phyloP scores from a whole-genome alignment of 345 rosid species.

The Corchorus capsularis region DNA sequence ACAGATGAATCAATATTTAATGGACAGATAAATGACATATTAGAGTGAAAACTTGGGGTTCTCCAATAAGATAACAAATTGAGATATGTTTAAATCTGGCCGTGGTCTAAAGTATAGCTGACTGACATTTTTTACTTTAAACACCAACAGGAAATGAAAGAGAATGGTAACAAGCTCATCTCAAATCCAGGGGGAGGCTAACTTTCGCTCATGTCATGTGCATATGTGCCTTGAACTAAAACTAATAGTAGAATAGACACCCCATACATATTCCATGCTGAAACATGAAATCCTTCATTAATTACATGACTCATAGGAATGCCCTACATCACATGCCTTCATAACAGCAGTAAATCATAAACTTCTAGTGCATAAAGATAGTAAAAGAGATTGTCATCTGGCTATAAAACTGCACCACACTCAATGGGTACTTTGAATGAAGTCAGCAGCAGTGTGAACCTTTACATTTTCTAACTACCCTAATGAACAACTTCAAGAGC shows the following conservation, averaged over 20 bases:
- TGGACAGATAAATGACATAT: background rate
- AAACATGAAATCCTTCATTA: background rate
- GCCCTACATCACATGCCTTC: background rate
- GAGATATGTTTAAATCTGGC: background rate
- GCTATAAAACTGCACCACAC: background rate
- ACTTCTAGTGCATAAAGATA: background rate
- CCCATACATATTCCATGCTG: background rate
- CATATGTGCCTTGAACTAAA: background rate
- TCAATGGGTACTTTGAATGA: background rate
- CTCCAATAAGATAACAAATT: background rate
- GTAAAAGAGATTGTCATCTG: background rate
- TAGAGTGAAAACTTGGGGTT: background rate
- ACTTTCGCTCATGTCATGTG: background rate
- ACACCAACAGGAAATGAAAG: background rate
- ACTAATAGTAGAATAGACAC: background rate
- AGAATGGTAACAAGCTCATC: background rate
- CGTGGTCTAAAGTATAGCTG: background rate
- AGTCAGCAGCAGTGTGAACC: background rate
- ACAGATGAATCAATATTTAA: background rate
- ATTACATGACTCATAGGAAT: background rate
- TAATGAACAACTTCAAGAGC: constrained; percentile 5
- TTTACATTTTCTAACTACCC: background rate
- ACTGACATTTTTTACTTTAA: background rate
- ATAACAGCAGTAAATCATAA: background rate
- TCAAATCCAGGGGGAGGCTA: background rate